Base-by-base conservation (phyloP, 441 rosid species). In the Hura crepitans region DNA sequence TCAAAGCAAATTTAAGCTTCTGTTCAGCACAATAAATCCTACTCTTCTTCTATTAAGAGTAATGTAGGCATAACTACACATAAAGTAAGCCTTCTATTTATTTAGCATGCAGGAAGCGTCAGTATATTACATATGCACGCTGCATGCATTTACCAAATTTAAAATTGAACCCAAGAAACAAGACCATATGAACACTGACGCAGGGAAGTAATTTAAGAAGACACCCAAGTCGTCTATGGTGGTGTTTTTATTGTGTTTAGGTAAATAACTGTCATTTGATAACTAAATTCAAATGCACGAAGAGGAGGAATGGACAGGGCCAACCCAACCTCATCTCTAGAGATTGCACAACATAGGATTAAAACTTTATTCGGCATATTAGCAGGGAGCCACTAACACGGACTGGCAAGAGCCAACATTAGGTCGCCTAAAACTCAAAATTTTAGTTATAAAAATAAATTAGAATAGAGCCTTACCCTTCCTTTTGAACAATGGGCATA, bases 401-500 rank as follows among this genome's bases (percentile, higher is more conserved):
- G n/a, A n/a, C n/a, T n/a, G n/a, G n/a, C n/a, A n/a, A n/a, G n/a
- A n/a, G n/a, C n/a, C n/a, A n/a, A n/a, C n/a, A n/a, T n/a, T n/a
- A n/a, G n/a, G n/a, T n/a, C n/a, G n/a, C 46, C 1, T 42, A 42
- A 42, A 35, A 37, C 27, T 35, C 27, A 11, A 11, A 31, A 17
- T 4, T 56, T 47, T 18, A 2, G 56, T 5, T 28, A 56, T 60
- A 28, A 54, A 23, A 53, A 68, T 4, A 63, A 58, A 59, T 58
- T 8, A 35, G 22, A 50, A 42, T 27, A 17, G 20, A 7, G 68
- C 59, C 97, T 83, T 82, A 92, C 97, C 82, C 90, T 85, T 85
- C 93, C 97, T 85, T 85, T 90, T 0, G 97, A 85, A 73, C 99
- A 94, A 81, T 94, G 97, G 13, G 96, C 97, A 61, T 92, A 94